Evolutionary conservation across 2,329 filamentous ascomycete species (phyloP).

Genomic region (Beauveria sp.): DNA sequence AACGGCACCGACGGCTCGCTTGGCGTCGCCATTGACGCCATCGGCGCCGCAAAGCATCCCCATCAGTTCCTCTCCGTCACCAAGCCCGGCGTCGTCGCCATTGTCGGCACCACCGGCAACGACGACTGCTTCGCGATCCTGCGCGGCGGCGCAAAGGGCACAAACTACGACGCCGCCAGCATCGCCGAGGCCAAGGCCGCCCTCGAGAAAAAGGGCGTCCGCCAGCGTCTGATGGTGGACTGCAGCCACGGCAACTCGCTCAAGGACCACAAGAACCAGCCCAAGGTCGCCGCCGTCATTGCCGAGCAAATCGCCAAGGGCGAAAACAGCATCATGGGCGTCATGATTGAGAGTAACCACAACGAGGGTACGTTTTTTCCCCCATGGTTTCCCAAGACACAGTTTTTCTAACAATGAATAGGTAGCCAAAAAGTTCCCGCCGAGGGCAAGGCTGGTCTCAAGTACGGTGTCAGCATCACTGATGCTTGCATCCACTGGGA

Average conservation of each 20-base stretch:
- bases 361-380: slow-evolving; percentile 49
- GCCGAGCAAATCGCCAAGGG: slow-evolving; percentile 81
- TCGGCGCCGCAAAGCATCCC: slow-evolving; percentile 84
- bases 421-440: slow-evolving; percentile 77
- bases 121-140: slow-evolving; percentile 97
- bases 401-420: slow-evolving; percentile 19
- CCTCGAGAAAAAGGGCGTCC: slow-evolving; percentile 65
- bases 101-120: slow-evolving; percentile 88
- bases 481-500: slow-evolving; percentile 97
- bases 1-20: slow-evolving; percentile 95
- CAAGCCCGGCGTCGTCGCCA: slow-evolving; percentile 92
- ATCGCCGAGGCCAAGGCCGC: slow-evolving; percentile 77
- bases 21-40: slow-evolving; percentile 88
- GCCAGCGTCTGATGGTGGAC: slow-evolving; percentile 86
- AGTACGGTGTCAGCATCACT: slow-evolving; percentile 89
- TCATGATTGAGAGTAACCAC: slow-evolving; percentile 99
- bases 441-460: slow-evolving; percentile 69
- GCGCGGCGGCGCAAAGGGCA: slow-evolving; percentile 81
- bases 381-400: neutral
- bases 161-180: slow-evolving; percentile 85
- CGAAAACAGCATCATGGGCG: slow-evolving; percentile 82
- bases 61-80: slow-evolving; percentile 98
- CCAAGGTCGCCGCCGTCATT: slow-evolving; percentile 76
- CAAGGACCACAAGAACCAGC: slow-evolving; percentile 97
- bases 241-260: slow-evolving; percentile 93